Evolutionary conservation across 768 basidiomycete species (phyloP), one percentile per base, ranked within the genome.

Genomic region (Collybia sordida): DNA sequence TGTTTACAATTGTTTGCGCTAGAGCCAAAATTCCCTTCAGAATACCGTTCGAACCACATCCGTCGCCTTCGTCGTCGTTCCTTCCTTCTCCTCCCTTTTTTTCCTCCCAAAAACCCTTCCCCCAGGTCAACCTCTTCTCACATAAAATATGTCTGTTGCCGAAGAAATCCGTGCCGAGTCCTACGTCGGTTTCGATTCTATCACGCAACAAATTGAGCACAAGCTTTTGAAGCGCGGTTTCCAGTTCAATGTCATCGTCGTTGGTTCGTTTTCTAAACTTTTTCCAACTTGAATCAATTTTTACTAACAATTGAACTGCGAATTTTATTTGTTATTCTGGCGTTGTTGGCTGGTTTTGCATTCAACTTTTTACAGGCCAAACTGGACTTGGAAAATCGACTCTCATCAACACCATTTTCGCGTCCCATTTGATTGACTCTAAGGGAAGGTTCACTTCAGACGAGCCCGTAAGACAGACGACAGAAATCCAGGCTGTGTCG

Each of bases 341-440:
- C 31, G 39, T 31, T n/a, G 24, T 18, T 39, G 15, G n/a, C 40
- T 36, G 12, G 34, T 28, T 23, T 24, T 47, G 36, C 38, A 41
- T 24, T 50, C 23, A 41, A 31, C 41, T 27, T 19, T 58, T 35
- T 51, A 36, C 56, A 97, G 95, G 95, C 46, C 96, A 96, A 78
- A 98, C 94, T 45, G 96, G 96, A 54, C 79, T 99, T 39, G 96
- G 96, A 68, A 99, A 99, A 78, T 97, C 94, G 64, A 99, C 96
- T 39, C 78, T 99, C 64, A 93, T 98, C 68, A 98, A 98, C 81
- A 98, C 96, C 42, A 91, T 99, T 70, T 99, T 99, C 66, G 96
- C 97, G 52, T 96, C 94, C 49, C 96, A 98, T 75, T 81, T 99
- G 67, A 88, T 98, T 63, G 95, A 97, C 75, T 91, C 93, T 34